Base-by-base conservation (phyloP, 805 yeast species). In the Metschnikowia cubensis region DNA sequence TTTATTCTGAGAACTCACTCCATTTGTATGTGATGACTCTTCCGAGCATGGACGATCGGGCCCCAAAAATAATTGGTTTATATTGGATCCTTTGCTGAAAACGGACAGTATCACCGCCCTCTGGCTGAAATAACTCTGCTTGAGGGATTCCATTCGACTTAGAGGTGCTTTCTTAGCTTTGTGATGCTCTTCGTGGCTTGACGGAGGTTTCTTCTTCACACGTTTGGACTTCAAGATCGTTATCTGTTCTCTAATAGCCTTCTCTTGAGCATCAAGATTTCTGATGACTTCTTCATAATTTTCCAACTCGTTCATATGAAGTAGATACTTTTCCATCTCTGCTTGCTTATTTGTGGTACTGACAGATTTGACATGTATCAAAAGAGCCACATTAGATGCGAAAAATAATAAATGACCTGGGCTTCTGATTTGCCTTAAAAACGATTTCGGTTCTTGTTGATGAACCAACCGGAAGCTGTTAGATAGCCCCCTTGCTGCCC, bases 391-490 rank as follows among this genome's bases (percentile, higher is more conserved):
- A 31, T 57, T 57, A 2, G 60, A 49, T 14, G 56, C 59, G 33
- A 57, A 38, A 37, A 57, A 57, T n/a, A 54, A 42, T 13, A 57
- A 42, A 33, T 55, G 60, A 17, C 59, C 46, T 10, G 60, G 59
- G 40, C 57, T 57, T 11, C 50, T 52, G 22, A 57, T 49, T 17
- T 53, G 52, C 32, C 45, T 47, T 13, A 55, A 18, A 35, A 57
- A 50, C 18, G 45, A 29, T 15, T 47, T 55, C 47, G 48, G 53
- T 18, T 51, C 58, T n/a, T 51, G 47, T 37, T 48, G 50, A 36
- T 45, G 48, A 6, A 45, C 31, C 15, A 42, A 34, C 22, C 38
- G 45, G 35, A 45, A 21, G 29, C 51, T 49, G 11, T 35, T 44
- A 8, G 55, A 52, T 32, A 50, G 44, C 31, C 47, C 42, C 17